These are phyloP conservation scores for Ananas comosus DNA, from an alignment of 176 grass and related monocot species.

Conservation along the genomic window DNA sequence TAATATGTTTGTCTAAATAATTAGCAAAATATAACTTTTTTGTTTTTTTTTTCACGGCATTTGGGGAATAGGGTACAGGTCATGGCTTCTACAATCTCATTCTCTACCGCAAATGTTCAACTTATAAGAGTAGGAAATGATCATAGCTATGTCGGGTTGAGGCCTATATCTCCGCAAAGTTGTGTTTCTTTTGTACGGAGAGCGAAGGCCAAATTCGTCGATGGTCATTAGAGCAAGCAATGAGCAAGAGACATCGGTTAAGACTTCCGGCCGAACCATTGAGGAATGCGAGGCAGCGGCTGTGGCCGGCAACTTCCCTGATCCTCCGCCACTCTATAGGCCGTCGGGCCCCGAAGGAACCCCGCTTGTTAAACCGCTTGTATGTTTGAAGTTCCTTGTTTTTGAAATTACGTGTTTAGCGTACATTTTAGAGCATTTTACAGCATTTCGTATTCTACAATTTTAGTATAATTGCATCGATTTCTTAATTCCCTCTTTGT, in stretches of 20 bases:
- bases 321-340: conserved; percentile 34
- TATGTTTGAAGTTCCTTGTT: conserved; percentile 20
- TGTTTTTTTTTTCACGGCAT: not conserved
- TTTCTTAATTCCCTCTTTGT: not conserved
- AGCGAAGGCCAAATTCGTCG: conserved; percentile 7
- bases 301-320: conserved; percentile 63
- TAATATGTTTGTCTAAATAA: not conserved
- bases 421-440: not conserved
- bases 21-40: not conserved
- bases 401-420: not conserved
- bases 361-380: conserved; percentile 64
- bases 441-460: not conserved
- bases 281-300: conserved; percentile 94
- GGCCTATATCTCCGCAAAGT: conserved; percentile 25
- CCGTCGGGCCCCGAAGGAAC: conserved; percentile 70
- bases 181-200: conserved; percentile 10
- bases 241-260: conserved; percentile 46
- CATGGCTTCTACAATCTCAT: conserved; percentile 65
- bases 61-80: not conserved
- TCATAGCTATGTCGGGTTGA: conserved; percentile 27
- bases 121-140: conserved; percentile 34
- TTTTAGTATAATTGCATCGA: not conserved
- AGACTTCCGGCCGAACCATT: conserved; percentile 57
- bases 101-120: conserved; percentile 45
- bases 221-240: conserved; percentile 46